phyloP scores from a whole-genome alignment of 2,329 filamentous ascomycete genomes.

The Xylariaceae sp. region DNA sequence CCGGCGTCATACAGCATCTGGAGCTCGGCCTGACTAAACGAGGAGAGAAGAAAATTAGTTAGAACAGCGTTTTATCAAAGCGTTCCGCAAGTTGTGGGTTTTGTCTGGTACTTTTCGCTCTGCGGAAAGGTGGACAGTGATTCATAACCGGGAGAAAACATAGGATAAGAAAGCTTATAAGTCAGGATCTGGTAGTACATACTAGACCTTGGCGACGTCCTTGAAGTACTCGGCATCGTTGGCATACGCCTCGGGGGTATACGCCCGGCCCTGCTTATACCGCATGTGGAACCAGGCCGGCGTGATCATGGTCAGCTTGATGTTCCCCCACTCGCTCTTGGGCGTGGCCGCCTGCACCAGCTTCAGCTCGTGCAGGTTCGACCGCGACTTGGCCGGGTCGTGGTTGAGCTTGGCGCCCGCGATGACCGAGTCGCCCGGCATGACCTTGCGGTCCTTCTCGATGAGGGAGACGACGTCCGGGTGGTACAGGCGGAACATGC shows the following conservation, averaged over 20 bases:
- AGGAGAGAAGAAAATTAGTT: no score
- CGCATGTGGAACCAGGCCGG: constrained; percentile 53
- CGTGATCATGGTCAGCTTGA: constrained; percentile 52
- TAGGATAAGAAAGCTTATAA: no score
- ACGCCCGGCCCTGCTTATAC: constrained; percentile 53
- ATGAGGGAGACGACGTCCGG: constrained; percentile 51
- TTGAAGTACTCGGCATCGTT: constrained; percentile 59
- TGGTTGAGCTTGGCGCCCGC: constrained; percentile 44
- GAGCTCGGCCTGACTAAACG: constrained; percentile 58
- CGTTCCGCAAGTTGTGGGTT: no score
- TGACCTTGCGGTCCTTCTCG: constrained; percentile 48
- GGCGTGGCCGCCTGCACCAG: constrained; percentile 43
- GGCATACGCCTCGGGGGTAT: constrained; percentile 50
- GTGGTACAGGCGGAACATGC: constrained; percentile 51
- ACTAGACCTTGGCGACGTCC: constrained; percentile 64
- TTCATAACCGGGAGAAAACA: no score
- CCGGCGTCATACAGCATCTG: constrained; percentile 58
- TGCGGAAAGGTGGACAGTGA: no score
- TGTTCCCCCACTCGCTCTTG: constrained; percentile 43
- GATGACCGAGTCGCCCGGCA: constrained; percentile 54
- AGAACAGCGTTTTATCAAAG: no score
- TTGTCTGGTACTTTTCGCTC: no score
- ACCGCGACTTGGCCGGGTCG: constrained; percentile 34
- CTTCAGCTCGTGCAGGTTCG: constrained; percentile 47
- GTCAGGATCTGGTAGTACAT: no score